Evolutionary conservation across 1,284 basidiomycete species (phyloP).

Genomic region (Moesziomyces sp.): DNA sequence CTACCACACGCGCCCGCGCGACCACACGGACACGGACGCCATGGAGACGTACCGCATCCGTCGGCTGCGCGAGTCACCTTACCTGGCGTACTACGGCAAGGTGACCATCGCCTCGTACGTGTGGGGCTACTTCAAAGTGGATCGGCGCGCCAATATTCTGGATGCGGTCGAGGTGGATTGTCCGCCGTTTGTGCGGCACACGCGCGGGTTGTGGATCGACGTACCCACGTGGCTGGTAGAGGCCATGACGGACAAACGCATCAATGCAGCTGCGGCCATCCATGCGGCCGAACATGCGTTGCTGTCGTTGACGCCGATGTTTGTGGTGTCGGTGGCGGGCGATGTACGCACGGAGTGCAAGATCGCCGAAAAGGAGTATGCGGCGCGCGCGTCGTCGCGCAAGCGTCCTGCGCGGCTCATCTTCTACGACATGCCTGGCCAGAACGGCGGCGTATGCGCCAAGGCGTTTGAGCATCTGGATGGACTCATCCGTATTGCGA

Average conservation of each 20-base stretch:
- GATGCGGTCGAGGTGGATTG: conserved; percentile 84
- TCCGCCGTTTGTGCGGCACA: conserved; percentile 80
- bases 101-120: conserved; percentile 77
- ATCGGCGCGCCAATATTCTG: conserved; percentile 73
- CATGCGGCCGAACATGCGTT: conserved; percentile 87
- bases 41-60: conserved; percentile 81
- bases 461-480: conserved; percentile 85
- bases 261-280: conserved; percentile 80
- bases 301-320: conserved; percentile 76
- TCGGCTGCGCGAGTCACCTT: conserved; percentile 74
- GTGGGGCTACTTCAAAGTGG: conserved; percentile 72
- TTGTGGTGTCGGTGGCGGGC: conserved; percentile 73
- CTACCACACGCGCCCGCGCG: conserved; percentile 78
- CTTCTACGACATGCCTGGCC: conserved; percentile 81
- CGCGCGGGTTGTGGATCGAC: conserved; percentile 87
- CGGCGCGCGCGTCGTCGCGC: conserved; percentile 73
- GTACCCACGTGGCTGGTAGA: conserved; percentile 75
- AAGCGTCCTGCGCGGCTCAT: conserved; percentile 86
- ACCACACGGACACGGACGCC: conserved; percentile 78
- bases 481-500: conserved; percentile 76
- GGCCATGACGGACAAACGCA: conserved; percentile 72
- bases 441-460: conserved; percentile 77
- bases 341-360: conserved; percentile 90
- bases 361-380: conserved; percentile 78
- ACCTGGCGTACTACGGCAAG: conserved; percentile 80